Conservation (phyloP, 176 grass and related monocot species). For the sorghum (Sorghum bicolor) region DNA sequence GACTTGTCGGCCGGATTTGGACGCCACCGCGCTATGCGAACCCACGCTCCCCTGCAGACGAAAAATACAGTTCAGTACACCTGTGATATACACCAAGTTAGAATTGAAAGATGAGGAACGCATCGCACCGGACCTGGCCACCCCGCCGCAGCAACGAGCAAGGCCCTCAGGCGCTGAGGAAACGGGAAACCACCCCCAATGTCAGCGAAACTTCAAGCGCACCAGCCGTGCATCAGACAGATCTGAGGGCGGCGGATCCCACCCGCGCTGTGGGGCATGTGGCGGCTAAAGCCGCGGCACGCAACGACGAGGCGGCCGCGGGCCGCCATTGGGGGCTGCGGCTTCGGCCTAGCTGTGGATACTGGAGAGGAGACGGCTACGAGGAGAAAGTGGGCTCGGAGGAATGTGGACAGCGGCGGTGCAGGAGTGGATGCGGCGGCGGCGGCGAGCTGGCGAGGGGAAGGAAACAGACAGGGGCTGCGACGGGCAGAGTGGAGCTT, state of each 20-base stretch:
- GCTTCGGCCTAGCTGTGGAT: background rate
- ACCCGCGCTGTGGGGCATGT: background rate
- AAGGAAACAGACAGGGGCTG: background rate
- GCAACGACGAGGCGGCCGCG: background rate
- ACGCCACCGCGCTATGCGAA: background rate
- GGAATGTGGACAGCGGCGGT: background rate
- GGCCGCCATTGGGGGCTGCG: background rate
- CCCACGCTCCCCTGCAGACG: background rate
- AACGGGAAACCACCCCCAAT: background rate
- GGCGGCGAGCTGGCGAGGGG: background rate
- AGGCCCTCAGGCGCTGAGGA: background rate
- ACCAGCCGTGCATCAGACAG: background rate
- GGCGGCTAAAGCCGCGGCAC: background rate
- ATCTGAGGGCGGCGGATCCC: background rate
- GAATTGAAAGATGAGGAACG: background rate
- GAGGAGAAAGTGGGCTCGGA: background rate
- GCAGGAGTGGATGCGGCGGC: conserved; percentile 4
- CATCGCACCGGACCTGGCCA: background rate
- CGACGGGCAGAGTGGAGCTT: background rate
- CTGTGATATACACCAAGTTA: background rate
- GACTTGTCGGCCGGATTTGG: background rate
- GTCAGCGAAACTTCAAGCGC: background rate
- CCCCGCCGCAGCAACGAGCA: background rate
- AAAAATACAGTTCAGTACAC: background rate
- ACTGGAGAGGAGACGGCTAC: background rate